Evolutionary conservation across 202 grass and related monocot species (phyloP), one percentile per base, ranked within the genome.

Genomic region (Carex sylvatica): DNA sequence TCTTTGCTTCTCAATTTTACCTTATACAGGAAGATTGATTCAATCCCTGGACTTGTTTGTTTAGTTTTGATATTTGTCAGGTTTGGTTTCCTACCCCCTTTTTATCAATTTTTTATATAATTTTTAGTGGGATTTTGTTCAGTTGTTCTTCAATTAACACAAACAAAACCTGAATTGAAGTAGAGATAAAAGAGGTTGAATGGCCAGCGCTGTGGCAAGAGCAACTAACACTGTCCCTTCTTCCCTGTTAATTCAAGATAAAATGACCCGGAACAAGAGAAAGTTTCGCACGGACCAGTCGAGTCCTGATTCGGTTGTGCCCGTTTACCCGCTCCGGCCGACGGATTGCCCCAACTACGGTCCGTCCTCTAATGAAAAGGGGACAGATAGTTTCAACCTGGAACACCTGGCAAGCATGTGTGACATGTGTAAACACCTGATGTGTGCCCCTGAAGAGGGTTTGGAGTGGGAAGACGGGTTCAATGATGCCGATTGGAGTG

Each of bases 181-280:
- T 12, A 82, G 72, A 64, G 56, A 28, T 68, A 62, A 15, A 24
- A 82, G 78, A 47, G 46, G 23, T 74, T 23, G 36, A 65, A 95
- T 95, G 96, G 90, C 92, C 26, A 90, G 82, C 59, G 69, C 87
- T 33, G 89, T 86, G 61, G 84, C 79, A 62, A 86, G 84, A 78
- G 64, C 74, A 71, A 84, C 62, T 28, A 84, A 78, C 26, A 78
- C 84, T 81, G 80, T 83, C 62, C 74, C 93, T 60, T 91, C 87
- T n/a, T 83, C 85, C 7, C 67, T 90, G 23, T 71, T 83, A 18
- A 62, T 84, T 70, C 92, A 94, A 61, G 95, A 95, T 83, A 93
- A 84, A 80, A 87, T 79, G 70, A 96, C 88, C 78, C 83, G 93
- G 85, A 99, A 99, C 84, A 99, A 99, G 89, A 86, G 96, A 54